Evolutionary conservation across 192 early-diverging fungal species (phyloP).

Genomic region (Entophlyctis luteolus): DNA sequence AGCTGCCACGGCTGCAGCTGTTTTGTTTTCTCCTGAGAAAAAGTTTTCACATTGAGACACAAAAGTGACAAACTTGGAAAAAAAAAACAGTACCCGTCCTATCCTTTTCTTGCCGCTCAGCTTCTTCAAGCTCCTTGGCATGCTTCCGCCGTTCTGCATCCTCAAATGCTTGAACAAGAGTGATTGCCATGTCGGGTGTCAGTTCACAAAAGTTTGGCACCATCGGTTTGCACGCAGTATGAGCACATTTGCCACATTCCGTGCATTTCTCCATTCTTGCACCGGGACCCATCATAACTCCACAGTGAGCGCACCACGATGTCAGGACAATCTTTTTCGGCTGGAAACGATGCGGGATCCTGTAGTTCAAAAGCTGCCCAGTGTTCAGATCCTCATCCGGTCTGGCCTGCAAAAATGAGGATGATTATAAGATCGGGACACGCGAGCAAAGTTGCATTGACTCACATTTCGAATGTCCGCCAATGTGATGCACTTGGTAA

Average conservation of each 20-base stretch:
- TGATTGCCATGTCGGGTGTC: conserved; percentile 40
- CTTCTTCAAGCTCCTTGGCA: conserved; percentile 48
- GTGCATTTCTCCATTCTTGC: conserved; percentile 38
- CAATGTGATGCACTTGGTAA: conserved; percentile 85
- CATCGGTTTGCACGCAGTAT: conserved; percentile 41
- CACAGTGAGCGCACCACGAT: conserved; percentile 96
- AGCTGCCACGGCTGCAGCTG: conserved; percentile 86
- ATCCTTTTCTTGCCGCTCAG: conserved; percentile 26
- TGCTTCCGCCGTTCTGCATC: conserved; percentile 40
- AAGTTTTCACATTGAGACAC: no score
- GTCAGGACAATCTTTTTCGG: conserved; percentile 73
- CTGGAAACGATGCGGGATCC: conserved; percentile 95
- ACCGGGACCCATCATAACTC: conserved; percentile 59
- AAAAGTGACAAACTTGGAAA: not conserved
- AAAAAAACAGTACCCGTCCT: no score
- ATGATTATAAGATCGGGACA: not conserved
- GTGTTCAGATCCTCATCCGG: conserved; percentile 67
- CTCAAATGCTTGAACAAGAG: conserved; percentile 44
- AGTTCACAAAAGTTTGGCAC: conserved; percentile 50
- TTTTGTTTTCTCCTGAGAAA: no score
- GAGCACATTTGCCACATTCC: conserved; percentile 41
- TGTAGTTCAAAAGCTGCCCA: conserved; percentile 69
- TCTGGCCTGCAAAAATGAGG: not conserved
- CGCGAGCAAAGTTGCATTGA: not conserved
- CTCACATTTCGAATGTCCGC: conserved; percentile 22